Evolutionary conservation across 345 rosid genomes (phyloP), one percentile per base, ranked within the genome.

Genomic region (Alliaria petiolata): DNA sequence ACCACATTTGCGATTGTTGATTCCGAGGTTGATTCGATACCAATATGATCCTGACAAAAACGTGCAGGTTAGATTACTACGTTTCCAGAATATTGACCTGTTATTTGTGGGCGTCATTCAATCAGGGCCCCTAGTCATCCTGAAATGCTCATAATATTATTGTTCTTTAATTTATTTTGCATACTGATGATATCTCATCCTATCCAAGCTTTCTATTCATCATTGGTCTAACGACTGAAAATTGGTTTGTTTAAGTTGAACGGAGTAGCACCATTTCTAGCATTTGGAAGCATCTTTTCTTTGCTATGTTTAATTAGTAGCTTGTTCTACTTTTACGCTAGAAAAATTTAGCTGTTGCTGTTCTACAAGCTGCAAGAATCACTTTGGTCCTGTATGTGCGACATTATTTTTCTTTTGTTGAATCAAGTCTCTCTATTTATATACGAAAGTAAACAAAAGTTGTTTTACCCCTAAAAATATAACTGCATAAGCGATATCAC

Each of bases 31-130:
- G 55, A 85, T 93, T 54, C 91, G 97, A 33, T 93, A 91, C 75
- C 98, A 91, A 45, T 91, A 93, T 76, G 98, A 93, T 81, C 98
- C 98, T 45, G 98, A 91, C 69, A 93, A 87, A 81, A 93, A 87
- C 75, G 98, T 93, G 67, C 98, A 93, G 97, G 98, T 93, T 66
- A 35, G 76, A 31, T 59, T 69, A 75, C 56, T 31, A 58, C 1
- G 11, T 13, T 64, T 47, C 44, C 5, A 51, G 47, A 64, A 47
- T 63, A 19, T 61, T 68, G 44, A 34, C 33, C 16, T 51, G 22
- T 34, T 42, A 13, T 36, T 53, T 25, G 46, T 36, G 34, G 40
- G 45, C 2, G 16, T 22, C 58, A 40, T 49, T 14, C 42, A 66
- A 3, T 30, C 1, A 25, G 66, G 7, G 52, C 28, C 35, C 40